Base-by-base conservation (phyloP, 148 eudicot genomes). In the Nepenthes gracilis region DNA sequence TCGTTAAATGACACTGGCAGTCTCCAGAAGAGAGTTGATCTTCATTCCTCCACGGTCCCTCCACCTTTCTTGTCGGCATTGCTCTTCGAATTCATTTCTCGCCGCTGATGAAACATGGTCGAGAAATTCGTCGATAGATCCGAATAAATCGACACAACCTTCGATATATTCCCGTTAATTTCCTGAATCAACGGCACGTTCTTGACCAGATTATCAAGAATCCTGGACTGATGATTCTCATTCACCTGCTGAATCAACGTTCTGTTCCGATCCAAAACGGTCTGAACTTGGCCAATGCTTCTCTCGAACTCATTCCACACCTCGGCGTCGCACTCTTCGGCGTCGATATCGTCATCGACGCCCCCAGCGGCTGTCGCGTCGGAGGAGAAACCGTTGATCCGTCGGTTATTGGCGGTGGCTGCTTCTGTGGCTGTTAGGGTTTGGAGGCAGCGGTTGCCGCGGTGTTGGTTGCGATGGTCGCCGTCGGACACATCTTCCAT, bases 191-290 rank as follows among this genome's bases (percentile, higher is more conserved):
- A 71, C 13, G 74, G 72, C 0, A 84, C 86, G 47, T 85, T 85
- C 62, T 77, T 78, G 34, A 64, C 78, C 81, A 84, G 57, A 60
- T 82, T 84, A 56, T 75, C 81, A 2, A 75, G 81, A 32, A 77
- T 43, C 70, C 77, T 75, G 12, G 95, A 84, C 40, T 65, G 80
- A 34, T 87, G 95, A 58, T 87, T 87, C 74, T 87, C 79, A 65
- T 87, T 82, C 12, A 84, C 90, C 47, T 82, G 88, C 66, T 87
- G 82, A 37, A 85, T 87, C 78, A 87, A 12, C 49, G 13, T 67
- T 8, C 85, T 61, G 63, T 87, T 87, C 54, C 70, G 80, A 60
- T 85, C 88, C 33, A 87, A 53, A 58, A 82, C 87, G 57, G 80
- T 58, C 63, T 87, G 84, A 1, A 80, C 90, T 49, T 78, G 69